Evolutionary conservation across 2,329 filamentous ascomycete species (phyloP).

Genomic region (Aspergillus vadensis): DNA sequence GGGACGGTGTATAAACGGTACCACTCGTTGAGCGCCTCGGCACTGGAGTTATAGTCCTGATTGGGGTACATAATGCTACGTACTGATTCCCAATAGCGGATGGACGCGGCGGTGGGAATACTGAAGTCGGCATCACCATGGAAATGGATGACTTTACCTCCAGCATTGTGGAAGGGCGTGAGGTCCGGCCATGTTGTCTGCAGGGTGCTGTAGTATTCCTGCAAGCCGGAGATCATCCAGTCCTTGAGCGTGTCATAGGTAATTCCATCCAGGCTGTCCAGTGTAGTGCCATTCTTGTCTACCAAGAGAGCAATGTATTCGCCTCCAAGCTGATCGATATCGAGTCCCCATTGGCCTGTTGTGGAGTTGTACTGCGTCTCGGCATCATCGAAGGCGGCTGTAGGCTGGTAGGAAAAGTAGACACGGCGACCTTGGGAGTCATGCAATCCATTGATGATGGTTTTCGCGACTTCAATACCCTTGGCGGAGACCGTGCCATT

Average conservation of each 20-base stretch:
- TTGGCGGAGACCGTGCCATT: conserved; percentile 32
- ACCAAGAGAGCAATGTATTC: conserved; percentile 41
- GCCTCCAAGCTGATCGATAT: conserved; percentile 38
- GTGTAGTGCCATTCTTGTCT: conserved; percentile 37
- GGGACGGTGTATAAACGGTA: conserved; percentile 59
- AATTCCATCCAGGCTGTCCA: conserved; percentile 48
- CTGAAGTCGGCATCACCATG: conserved; percentile 59
- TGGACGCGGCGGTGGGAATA: conserved; percentile 56
- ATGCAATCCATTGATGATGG: conserved; percentile 45
- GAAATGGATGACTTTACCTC: conserved; percentile 61
- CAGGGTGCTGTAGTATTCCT: conserved; percentile 53
- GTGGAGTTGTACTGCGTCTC: conserved; percentile 31
- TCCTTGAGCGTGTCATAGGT: conserved; percentile 59
- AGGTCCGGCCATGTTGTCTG: conserved; percentile 60
- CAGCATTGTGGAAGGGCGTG: conserved; percentile 50
- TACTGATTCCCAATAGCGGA: conserved; percentile 59
- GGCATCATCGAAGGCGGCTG: conserved; percentile 31
- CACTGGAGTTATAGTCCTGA: conserved; percentile 41
- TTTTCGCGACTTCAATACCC: conserved; percentile 37
- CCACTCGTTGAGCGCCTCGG: conserved; percentile 53
- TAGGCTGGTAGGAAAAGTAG: conserved; percentile 43
- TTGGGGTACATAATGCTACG: conserved; percentile 53
- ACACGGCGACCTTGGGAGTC: conserved; percentile 44
- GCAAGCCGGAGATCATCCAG: conserved; percentile 57
- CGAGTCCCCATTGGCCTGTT: conserved; percentile 32